Evolutionary conservation across 2,329 filamentous ascomycete species (phyloP), one percentile per base, ranked within the genome.

Genomic region (Rosellinia necatrix): DNA sequence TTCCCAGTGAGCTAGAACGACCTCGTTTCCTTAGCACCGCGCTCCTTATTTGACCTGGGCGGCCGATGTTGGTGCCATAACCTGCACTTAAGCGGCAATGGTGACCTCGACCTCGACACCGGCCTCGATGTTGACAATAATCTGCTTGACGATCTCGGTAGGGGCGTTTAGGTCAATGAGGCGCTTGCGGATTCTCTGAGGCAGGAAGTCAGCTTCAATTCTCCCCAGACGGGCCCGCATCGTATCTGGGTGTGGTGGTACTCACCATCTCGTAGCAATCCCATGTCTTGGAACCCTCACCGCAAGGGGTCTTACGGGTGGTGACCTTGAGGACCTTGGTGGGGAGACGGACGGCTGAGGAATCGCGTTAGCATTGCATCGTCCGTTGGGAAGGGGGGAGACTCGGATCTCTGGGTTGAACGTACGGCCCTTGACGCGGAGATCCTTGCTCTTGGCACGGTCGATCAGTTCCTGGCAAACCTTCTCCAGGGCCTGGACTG

Each of bases 201-300:
- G 19, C n/a, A 10, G 7, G 13, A 17, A 12, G 41, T 40, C 12
- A 49, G 47, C n/a, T 27, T 15, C 7, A 32, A n/a, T 22, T 12
- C 3, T n/a, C 25, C 4, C 8, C 21, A n/a, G 4, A 19, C 3
- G 12, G n/a, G 4, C 13, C 17, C 21, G 6, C 25, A 12, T 12
- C 6, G 12, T n/a, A 12, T 22, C 10, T 4, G 13, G 35, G 22
- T 3, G 27, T 3, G n/a, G n/a, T n/a, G n/a, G 4, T 1, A 48
- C 57, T 57, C 8, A 60, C 57, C 92, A 99, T 96, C 89, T 99
- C 93, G 80, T 84, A 99, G 79, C 85, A 88, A 78, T 97, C 94
- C 94, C 94, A 99, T 75, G 94, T 99, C 91, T 99, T 99, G 80
- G 90, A 96, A 82, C 94, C 94, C 87, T 99, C 94, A 90, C 94